Evolutionary conservation across 169 alveolate species (phyloP).

Genomic region (Plasmodium yoelii): DNA sequence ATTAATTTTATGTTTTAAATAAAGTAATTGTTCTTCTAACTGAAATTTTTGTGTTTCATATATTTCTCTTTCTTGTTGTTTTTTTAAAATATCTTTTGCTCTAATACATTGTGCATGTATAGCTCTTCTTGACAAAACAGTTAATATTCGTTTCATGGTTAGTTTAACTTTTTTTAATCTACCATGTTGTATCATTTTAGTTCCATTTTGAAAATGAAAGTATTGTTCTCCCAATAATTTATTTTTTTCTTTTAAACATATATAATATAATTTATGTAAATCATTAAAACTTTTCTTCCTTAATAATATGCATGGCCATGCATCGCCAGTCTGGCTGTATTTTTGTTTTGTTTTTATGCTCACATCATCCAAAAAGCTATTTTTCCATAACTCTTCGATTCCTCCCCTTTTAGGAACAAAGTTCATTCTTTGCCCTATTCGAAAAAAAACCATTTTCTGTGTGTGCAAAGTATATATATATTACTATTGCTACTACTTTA

Average conservation of each 20-base stretch:
- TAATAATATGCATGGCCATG: slow-evolving; percentile 90
- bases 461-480: no score
- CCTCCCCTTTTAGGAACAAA: slow-evolving; percentile 85
- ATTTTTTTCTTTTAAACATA: slow-evolving; percentile 89
- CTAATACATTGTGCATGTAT: slow-evolving; percentile 89
- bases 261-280: slow-evolving; percentile 87
- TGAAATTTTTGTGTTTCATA: slow-evolving; percentile 86
- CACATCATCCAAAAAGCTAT: slow-evolving; percentile 80
- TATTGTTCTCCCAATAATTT: slow-evolving; percentile 87
- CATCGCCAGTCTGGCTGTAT: slow-evolving; percentile 86
- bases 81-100: slow-evolving; percentile 85
- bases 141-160: slow-evolving; percentile 89
- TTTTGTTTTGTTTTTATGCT: slow-evolving; percentile 78
- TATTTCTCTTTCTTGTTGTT: slow-evolving; percentile 87
- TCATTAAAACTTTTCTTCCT: slow-evolving; percentile 89
- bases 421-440: slow-evolving; percentile 5
- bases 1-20: slow-evolving; percentile 44
- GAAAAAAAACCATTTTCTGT: slow-evolving; percentile 4
- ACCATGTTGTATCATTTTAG: slow-evolving; percentile 86
- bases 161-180: slow-evolving; percentile 88
- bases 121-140: slow-evolving; percentile 89
- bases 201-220: slow-evolving; percentile 84
- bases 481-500: no score
- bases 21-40: slow-evolving; percentile 80
- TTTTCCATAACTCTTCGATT: slow-evolving; percentile 87